phyloP scores from a whole-genome alignment of 768 basidiomycete genomes.

The Naematelia aurantialba region DNA sequence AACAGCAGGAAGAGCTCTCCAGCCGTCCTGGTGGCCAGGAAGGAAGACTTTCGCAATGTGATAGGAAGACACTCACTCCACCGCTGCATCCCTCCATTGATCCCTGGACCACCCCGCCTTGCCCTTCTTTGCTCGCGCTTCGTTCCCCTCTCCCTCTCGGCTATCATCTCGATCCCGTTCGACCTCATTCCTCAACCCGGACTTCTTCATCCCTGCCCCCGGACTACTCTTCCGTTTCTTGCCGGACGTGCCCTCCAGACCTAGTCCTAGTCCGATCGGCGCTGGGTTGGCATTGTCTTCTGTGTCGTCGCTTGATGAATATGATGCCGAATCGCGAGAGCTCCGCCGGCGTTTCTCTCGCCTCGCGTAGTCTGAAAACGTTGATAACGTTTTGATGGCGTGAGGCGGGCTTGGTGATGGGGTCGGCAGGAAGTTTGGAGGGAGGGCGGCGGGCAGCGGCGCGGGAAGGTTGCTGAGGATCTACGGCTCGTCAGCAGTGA shows the following conservation, averaged over 20 bases:
- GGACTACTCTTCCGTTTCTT: slow-evolving; percentile 5
- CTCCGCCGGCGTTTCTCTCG: slow-evolving; percentile 13
- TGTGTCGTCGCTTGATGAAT: slow-evolving; percentile 18
- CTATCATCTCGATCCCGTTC: slow-evolving; percentile 1
- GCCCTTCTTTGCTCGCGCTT: not conserved
- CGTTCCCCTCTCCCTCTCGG: not conserved
- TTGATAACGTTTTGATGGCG: slow-evolving; percentile 7
- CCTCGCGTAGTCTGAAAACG: slow-evolving; percentile 10
- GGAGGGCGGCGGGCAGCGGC: slow-evolving; percentile 32
- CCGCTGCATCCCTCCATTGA: not conserved
- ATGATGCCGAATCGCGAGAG: not conserved
- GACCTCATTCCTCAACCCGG: slow-evolving; percentile 1
- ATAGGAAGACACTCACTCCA: not conserved
- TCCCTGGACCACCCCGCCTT: slow-evolving; percentile 5
- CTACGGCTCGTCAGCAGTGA: slow-evolving; percentile 14
- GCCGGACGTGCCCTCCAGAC: slow-evolving; percentile 9
- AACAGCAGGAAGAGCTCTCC: too few species aligned
- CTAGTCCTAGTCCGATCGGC: slow-evolving; percentile 21
- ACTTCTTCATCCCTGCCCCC: not conserved
- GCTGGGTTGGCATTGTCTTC: not conserved
- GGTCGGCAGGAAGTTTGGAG: slow-evolving; percentile 38
- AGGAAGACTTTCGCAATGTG: too few species aligned
- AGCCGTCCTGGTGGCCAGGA: too few species aligned
- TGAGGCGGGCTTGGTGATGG: slow-evolving; percentile 19
- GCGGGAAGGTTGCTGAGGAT: slow-evolving; percentile 28